These are phyloP conservation scores for Penicillium sp. DNA, from an alignment of 2,329 filamentous ascomycete species.

Conservation along the genomic window DNA sequence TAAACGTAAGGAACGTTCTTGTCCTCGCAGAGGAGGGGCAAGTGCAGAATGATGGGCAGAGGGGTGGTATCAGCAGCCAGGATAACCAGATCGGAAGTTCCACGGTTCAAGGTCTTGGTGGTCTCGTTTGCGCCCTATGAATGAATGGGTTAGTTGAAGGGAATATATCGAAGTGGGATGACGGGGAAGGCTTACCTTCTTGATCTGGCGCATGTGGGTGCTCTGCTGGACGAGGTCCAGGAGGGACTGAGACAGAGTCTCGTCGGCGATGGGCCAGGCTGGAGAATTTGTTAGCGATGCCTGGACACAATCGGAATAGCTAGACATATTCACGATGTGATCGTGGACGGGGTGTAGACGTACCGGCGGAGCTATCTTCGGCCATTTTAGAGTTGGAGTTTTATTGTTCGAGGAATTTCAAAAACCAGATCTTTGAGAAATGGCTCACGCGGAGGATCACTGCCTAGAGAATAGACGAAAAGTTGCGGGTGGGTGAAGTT, in stretches of 20 bases:
- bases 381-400: constrained; percentile 37
- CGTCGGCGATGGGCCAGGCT: constrained; percentile 75
- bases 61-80: constrained; percentile 87
- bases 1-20: constrained; percentile 75
- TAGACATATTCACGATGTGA: too few relatives aligned
- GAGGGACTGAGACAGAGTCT: constrained; percentile 77
- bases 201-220: constrained; percentile 68
- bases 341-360: constrained; percentile 6
- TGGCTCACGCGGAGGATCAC: constrained; percentile 47
- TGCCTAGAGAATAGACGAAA: constrained; percentile 25
- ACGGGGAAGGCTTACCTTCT: constrained; percentile 63
- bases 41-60: constrained; percentile 83
- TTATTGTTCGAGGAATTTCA: constrained; percentile 14
- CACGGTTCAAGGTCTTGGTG: constrained; percentile 79
- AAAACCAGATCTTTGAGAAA: constrained; percentile 29
- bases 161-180: too few relatives aligned
- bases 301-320: too few relatives aligned
- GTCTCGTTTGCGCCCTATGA: constrained; percentile 46
- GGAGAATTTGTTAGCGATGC: constrained; percentile 2
- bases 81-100: constrained; percentile 75
- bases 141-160: too few relatives aligned
- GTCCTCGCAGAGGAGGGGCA: constrained; percentile 83
- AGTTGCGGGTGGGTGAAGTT: constrained; percentile 6
- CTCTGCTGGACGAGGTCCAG: constrained; percentile 80
- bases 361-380: constrained; percentile 37